Base-by-base conservation (phyloP, 2,329 filamentous ascomycete species). In the Talaromyces albobiverticillius region DNA sequence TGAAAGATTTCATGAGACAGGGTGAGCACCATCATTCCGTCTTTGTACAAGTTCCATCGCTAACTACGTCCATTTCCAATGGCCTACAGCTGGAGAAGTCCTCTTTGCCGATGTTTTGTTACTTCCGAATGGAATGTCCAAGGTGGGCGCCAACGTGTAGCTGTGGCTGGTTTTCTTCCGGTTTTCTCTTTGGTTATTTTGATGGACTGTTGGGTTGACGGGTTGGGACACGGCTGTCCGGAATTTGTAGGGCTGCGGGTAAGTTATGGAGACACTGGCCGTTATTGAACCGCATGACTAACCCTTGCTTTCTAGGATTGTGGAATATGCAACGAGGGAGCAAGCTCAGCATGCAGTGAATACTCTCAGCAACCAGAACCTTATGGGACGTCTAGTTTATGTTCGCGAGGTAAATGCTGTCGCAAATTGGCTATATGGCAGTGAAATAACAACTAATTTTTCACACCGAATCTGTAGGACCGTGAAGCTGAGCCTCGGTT, bases 41-140 rank as follows among this genome's bases (percentile, higher is more conserved):
- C 16, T 42, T 42, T 56, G 38, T 5, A 29, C 42, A 45, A 49
- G 55, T 47, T 47, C 18, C 49, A 57, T 64, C 59, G 63, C 66
- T 71, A 64, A 71, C 64, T 66, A 57, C 57, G 59, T 58, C 58
- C 58, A 57, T 50, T 59, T 14, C 16, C 16, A 18, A 50, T 46
- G 59, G 59, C 36, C 62, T 71, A 66, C 77, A 97, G 94, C 94
- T 81, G 94, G 94, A 84, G 93, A 97, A 78, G 94, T 99, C 76
- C 86, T 97, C 80, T 99, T 96, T 81, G 94, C 94, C 81, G 94
- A 99, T 84, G 94, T 99, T 73, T 87, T 99, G 79, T 83, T 96
- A 77, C 91, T 99, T 87, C 94, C 94, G 72, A 99, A 99, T 84
- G 94, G 94, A 92, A 99, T 99, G 94, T 97, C 93, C 90, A 99